These are phyloP conservation scores for Calonectria leucothoes DNA, from an alignment of 2,329 filamentous ascomycete genomes.

Conservation along the genomic window DNA sequence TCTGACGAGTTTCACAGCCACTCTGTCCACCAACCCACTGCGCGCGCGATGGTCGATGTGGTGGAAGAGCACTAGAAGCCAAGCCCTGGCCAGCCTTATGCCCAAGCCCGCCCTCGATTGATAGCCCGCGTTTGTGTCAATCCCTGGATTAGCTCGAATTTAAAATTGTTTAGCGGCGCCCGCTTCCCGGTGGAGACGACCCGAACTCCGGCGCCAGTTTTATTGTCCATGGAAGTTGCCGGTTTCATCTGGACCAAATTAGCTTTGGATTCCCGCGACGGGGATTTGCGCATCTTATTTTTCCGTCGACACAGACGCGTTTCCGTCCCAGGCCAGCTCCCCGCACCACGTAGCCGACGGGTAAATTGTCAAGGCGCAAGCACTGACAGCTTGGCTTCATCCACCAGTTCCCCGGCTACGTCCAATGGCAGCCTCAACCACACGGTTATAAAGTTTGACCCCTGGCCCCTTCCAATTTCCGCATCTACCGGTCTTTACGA, in stretches of 20 bases:
- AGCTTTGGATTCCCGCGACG: no score
- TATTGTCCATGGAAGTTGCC: no score
- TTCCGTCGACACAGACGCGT: background rate
- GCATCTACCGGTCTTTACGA: background rate
- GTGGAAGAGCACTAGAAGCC: background rate
- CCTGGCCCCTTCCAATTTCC: conserved; percentile 6
- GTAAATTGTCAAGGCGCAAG: conserved; percentile 1
- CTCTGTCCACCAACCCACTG: background rate
- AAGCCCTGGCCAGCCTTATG: background rate
- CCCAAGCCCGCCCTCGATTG: no score
- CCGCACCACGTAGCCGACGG: background rate
- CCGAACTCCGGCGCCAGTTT: background rate
- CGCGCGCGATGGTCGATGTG: no score
- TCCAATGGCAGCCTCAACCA: background rate
- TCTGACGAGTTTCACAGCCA: background rate
- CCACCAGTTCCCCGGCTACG: background rate
- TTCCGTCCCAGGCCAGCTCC: background rate
- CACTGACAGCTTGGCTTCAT: background rate
- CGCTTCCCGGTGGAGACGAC: background rate
- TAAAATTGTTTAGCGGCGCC: background rate
- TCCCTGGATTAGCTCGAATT: background rate
- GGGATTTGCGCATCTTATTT: background rate
- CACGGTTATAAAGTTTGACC: background rate
- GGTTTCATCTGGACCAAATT: background rate
- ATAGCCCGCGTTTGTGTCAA: no score